A percentile compares a stretch with the other conserved stretches of the same genome.
These are phyloP conservation scores for Nepenthes gracilis DNA, from an alignment of 148 eudicot species.

Conservation along the genomic window DNA sequence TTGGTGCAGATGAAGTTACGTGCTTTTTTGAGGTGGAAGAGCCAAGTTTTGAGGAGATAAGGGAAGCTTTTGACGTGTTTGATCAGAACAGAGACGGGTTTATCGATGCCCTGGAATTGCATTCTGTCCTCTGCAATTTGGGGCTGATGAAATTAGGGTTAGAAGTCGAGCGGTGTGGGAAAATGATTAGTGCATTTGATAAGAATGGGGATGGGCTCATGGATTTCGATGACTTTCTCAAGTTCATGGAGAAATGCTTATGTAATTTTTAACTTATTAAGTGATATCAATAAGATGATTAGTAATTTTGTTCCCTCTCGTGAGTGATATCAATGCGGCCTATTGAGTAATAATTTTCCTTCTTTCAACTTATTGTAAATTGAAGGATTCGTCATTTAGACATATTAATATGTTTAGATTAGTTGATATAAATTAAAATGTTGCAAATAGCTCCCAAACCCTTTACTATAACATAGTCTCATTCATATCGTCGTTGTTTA, in stretches of 20 bases:
- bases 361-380: too few relatives aligned
- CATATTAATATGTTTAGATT: too few relatives aligned
- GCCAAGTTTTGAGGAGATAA: conserved; percentile 36
- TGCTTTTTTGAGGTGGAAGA: conserved; percentile 25
- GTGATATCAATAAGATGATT: background rate
- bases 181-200: conserved; percentile 38
- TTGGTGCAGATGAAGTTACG: background rate
- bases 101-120: conserved; percentile 38
- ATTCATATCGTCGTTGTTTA: too few relatives aligned
- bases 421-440: too few relatives aligned
- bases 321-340: too few relatives aligned
- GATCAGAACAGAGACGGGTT: conserved; percentile 44
- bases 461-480: too few relatives aligned
- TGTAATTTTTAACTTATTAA: background rate
- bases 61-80: conserved; percentile 40
- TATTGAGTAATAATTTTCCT: too few relatives aligned
- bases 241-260: conserved; percentile 13
- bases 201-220: conserved; percentile 23
- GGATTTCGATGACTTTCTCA: conserved; percentile 30
- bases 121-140: conserved; percentile 27
- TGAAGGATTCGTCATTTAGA: too few relatives aligned
- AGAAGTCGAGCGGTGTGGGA: conserved; percentile 23
- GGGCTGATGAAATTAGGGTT: conserved; percentile 20
- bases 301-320: background rate
- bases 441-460: too few relatives aligned